These are phyloP conservation scores for Dendryphion nanum DNA, from an alignment of 2,329 filamentous ascomycete species.

Conservation along the genomic window DNA sequence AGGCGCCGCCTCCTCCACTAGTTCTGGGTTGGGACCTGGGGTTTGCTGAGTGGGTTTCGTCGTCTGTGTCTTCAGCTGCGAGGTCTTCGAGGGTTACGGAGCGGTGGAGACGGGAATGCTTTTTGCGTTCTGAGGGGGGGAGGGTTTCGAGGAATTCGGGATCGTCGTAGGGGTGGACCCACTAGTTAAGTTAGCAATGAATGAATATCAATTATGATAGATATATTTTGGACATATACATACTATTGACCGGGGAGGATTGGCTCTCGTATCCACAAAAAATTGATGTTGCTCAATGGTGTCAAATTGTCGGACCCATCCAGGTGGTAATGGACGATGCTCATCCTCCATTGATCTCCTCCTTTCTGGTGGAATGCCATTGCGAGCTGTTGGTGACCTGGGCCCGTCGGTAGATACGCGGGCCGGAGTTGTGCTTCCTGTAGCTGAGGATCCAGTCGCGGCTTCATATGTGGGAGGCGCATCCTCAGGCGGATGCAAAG, in stretches of 20 bases:
- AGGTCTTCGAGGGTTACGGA: constrained; percentile 44
- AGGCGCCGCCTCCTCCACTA: neutral
- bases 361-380: constrained; percentile 53
- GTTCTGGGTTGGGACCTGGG: neutral
- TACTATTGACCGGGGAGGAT: constrained; percentile 57
- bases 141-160: constrained; percentile 52
- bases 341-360: constrained; percentile 65
- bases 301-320: constrained; percentile 60
- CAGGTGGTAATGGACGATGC: constrained; percentile 51
- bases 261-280: constrained; percentile 58
- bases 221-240: too few relatives aligned
- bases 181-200: too few relatives aligned
- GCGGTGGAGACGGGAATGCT: constrained; percentile 41
- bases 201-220: too few relatives aligned
- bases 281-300: constrained; percentile 56
- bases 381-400: constrained; percentile 37
- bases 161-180: constrained; percentile 63
- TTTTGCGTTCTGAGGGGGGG: constrained; percentile 49
- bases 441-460: constrained; percentile 15
- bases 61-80: constrained; percentile 42
- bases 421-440: constrained; percentile 14
- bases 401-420: constrained; percentile 33
- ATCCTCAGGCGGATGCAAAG: constrained; percentile 22
- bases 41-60: constrained; percentile 22
- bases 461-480: constrained; percentile 35